Percentiles rank a stretch among this genome's conserved stretches.
Evolutionary conservation across 2,329 filamentous ascomycete genomes (phyloP).

Genomic region (Aspergillus sp.): DNA sequence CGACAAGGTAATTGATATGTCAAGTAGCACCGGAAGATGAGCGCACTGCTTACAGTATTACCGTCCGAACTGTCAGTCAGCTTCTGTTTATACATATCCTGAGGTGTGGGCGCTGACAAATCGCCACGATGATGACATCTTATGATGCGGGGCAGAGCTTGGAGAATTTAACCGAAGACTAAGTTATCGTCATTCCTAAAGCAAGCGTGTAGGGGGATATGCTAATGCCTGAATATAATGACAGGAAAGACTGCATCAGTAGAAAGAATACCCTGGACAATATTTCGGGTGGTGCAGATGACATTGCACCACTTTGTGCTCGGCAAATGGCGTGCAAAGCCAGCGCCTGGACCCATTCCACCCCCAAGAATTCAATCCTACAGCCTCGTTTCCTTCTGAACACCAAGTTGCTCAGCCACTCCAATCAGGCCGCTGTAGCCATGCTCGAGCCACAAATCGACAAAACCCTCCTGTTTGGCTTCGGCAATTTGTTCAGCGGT

Average conservation of each 20-base stretch:
- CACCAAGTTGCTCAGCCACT: conserved; percentile 52
- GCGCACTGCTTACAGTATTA: not conserved
- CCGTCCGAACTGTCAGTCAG: not conserved
- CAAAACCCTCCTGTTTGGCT: conserved; percentile 59
- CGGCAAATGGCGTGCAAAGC: not conserved
- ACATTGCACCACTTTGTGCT: not conserved
- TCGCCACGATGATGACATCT: not conserved
- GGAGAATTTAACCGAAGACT: too few species aligned
- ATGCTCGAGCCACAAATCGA: conserved; percentile 64
- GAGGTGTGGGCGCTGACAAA: not conserved
- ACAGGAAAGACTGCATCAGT: not conserved
- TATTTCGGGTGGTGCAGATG: not conserved
- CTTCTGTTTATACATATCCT: not conserved
- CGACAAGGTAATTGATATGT: not conserved
- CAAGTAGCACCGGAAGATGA: too few species aligned
- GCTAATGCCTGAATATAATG: not conserved
- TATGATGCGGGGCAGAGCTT: not conserved
- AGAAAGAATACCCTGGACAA: not conserved
- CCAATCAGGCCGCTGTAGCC: conserved; percentile 57
- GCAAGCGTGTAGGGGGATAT: too few species aligned
- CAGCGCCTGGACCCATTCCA: not conserved
- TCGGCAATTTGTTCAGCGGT: conserved; percentile 47
- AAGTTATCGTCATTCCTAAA: too few species aligned
- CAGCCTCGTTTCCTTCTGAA: conserved; percentile 13
- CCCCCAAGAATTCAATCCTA: not conserved